phyloP scores from a whole-genome alignment of 352 stramenopile genomes.

The Globisporangium heterothallicum region DNA sequence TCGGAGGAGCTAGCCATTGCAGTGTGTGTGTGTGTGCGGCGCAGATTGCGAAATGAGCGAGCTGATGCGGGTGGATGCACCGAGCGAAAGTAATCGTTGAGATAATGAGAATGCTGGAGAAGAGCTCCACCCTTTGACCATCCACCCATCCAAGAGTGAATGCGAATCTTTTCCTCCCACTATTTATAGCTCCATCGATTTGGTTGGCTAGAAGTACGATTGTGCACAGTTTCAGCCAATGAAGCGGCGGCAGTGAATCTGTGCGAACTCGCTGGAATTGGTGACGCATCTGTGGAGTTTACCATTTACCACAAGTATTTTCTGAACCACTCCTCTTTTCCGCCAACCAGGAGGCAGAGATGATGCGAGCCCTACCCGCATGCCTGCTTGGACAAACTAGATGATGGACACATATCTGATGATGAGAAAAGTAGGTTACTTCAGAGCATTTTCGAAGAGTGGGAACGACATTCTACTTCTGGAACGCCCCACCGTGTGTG shows the following conservation, averaged over 20 bases:
- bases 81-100: neutral
- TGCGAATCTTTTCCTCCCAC: neutral
- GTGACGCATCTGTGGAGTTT: neutral
- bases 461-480: too few species aligned
- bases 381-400: too few species aligned
- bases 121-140: conserved; percentile 2
- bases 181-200: too few species aligned
- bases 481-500: neutral
- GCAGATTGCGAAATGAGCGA: conserved; percentile 2
- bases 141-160: neutral
- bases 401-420: too few species aligned
- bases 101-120: conserved; percentile 6
- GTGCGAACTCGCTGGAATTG: neutral
- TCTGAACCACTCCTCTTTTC: neutral
- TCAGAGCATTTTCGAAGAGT: neutral
- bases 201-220: conserved; percentile 1
- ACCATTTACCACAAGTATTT: neutral
- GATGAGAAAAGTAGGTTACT: neutral
- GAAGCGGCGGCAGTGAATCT: too few species aligned
- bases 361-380: neutral
- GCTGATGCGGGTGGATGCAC: neutral
- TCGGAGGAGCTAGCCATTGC: conserved; percentile 23
- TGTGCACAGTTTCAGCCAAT: neutral
- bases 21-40: neutral
- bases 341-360: neutral